phyloP scores from a whole-genome alignment of 2,329 filamentous ascomycete genomes.

The Aspergillus eucalypticola region DNA sequence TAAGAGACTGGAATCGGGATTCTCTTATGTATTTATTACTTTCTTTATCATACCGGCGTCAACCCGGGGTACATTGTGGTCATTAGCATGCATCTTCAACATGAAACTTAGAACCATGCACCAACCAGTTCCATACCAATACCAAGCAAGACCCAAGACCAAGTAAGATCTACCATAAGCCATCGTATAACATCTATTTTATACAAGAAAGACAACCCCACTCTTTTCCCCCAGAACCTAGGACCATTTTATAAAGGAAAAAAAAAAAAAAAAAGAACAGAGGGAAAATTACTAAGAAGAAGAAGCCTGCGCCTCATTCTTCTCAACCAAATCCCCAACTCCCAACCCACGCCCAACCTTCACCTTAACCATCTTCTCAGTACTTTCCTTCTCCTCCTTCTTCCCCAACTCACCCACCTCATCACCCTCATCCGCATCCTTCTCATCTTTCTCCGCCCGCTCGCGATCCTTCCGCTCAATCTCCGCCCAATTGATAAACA shows the following conservation, averaged over 20 bases:
- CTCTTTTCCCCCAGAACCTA: neutral
- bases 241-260: neutral
- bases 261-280: too few species aligned
- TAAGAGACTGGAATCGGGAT: neutral
- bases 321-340: conserved; percentile 63
- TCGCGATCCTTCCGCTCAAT: conserved; percentile 43
- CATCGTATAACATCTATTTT: neutral
- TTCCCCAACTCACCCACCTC: conserved; percentile 66
- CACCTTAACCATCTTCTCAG: conserved; percentile 73
- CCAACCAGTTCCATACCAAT: neutral
- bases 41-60: neutral
- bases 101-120: neutral
- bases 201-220: too few species aligned
- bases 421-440: conserved; percentile 64
- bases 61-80: neutral
- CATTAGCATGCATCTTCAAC: neutral
- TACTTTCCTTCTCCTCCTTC: conserved; percentile 44
- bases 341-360: conserved; percentile 80
- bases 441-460: conserved; percentile 33
- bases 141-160: neutral
- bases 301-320: conserved; percentile 41
- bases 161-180: neutral
- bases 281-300: neutral
- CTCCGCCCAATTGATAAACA: conserved; percentile 51
- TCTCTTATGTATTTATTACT: neutral